A percentile compares a stretch with the other conserved stretches of the same genome.
Conservation (phyloP, 1,139 yeast genomes). For the Blastobotrys arbuscula region DNA sequence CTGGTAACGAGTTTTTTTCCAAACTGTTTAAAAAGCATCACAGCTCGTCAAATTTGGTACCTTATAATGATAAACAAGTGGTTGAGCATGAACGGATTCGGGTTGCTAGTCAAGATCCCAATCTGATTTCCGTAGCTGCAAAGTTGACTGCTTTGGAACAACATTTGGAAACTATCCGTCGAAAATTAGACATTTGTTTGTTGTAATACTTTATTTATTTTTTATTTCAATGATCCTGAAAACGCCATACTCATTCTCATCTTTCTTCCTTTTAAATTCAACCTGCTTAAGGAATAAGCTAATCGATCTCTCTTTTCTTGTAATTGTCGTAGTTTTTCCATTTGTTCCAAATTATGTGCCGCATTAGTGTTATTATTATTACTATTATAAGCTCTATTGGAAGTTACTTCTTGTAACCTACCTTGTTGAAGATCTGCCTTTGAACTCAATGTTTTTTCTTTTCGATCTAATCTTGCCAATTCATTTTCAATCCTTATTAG, state of each 20-base stretch:
- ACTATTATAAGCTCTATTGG: slow-evolving; percentile 16
- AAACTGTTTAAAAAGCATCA: slow-evolving; percentile 11
- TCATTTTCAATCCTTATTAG: slow-evolving; percentile 25
- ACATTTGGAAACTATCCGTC: slow-evolving; percentile 23
- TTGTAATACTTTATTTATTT: not conserved
- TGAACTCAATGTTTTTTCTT: slow-evolving; percentile 23
- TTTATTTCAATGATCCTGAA: not conserved
- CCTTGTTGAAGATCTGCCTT: slow-evolving; percentile 28
- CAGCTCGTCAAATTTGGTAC: slow-evolving; percentile 11
- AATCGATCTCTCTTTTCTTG: slow-evolving; percentile 36
- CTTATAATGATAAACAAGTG: slow-evolving; percentile 36
- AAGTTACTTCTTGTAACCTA: slow-evolving; percentile 22
- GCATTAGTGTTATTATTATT: not conserved
- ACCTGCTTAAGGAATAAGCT: slow-evolving; percentile 32
- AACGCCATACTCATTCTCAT: slow-evolving; percentile 22
- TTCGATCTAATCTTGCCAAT: slow-evolving; percentile 25
- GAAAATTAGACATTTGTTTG: slow-evolving; percentile 21
- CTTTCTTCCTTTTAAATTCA: slow-evolving; percentile 30
- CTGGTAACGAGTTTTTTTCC: slow-evolving; percentile 8
- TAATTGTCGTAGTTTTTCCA: slow-evolving; percentile 35
- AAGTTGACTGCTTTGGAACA: slow-evolving; percentile 33
- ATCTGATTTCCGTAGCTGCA: slow-evolving; percentile 39
- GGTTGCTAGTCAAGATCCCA: slow-evolving; percentile 44
- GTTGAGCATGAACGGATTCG: slow-evolving; percentile 39
- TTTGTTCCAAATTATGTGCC: slow-evolving; percentile 27